These are phyloP conservation scores for Solanum lignicaule DNA, from an alignment of 257 asterid genomes.

Conservation along the genomic window DNA sequence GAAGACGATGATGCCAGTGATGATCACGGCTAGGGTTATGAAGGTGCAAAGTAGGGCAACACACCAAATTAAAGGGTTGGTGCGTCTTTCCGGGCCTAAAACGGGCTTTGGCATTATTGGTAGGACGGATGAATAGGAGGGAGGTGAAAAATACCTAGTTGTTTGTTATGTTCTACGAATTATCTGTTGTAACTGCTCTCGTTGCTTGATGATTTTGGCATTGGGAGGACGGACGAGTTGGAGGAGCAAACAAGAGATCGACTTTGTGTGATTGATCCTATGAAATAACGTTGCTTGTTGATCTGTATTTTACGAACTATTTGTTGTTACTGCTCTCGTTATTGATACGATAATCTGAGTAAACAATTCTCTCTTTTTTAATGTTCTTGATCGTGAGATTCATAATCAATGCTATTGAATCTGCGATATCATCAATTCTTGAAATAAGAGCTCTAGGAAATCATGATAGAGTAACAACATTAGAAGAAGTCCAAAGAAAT, in stretches of 20 bases:
- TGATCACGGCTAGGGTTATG: constrained; percentile 44
- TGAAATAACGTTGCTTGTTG: neutral
- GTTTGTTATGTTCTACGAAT: neutral
- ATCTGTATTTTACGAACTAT: neutral
- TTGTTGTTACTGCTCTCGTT: neutral
- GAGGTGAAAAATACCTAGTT: neutral
- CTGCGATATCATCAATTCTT: neutral
- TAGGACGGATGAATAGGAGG: neutral
- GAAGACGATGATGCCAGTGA: constrained; percentile 50
- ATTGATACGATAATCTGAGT: neutral
- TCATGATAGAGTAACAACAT: neutral
- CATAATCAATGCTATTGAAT: neutral
- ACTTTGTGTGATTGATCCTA: neutral
- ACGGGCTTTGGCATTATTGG: constrained; percentile 29
- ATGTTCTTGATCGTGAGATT: neutral
- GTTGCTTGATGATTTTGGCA: neutral
- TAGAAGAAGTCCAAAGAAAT: neutral
- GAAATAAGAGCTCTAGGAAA: neutral
- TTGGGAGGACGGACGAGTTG: neutral
- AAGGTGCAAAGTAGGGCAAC: constrained; percentile 51
- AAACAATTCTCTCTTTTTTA: neutral
- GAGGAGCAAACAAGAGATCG: neutral
- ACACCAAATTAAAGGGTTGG: constrained; percentile 65
- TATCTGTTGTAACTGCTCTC: neutral
- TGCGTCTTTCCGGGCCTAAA: constrained; percentile 24